These are phyloP conservation scores for Lagenidium giganteum DNA, from an alignment of 352 stramenopile species.

Conservation along the genomic window DNA sequence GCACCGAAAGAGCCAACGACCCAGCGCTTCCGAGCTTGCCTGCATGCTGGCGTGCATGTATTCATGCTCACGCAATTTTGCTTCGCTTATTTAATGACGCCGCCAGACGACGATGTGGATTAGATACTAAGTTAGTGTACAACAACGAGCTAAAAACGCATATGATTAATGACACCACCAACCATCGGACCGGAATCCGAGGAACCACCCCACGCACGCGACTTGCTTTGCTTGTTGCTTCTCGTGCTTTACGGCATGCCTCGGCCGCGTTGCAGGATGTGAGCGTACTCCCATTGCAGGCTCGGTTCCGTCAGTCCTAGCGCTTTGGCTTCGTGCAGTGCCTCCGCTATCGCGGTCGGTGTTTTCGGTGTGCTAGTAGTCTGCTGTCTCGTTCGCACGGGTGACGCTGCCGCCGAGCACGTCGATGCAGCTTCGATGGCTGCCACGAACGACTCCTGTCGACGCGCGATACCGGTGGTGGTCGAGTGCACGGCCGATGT, in stretches of 20 bases:
- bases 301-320: constrained; percentile 25
- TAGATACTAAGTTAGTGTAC: no score
- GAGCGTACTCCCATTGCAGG: constrained; percentile 35
- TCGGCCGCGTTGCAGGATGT: constrained; percentile 15
- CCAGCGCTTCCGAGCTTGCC: no score
- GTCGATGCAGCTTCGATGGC: constrained; percentile 42
- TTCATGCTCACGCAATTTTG: no score
- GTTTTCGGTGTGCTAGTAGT: background rate
- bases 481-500: background rate
- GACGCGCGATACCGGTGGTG: constrained; percentile 20
- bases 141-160: no score
- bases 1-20: no score
- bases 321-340: constrained; percentile 22
- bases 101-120: no score
- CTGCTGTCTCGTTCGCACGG: background rate
- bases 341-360: background rate
- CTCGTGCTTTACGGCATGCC: constrained; percentile 1
- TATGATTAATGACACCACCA: no score
- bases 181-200: background rate
- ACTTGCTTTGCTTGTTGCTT: background rate
- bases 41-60: no score
- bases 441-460: constrained; percentile 46
- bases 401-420: background rate
- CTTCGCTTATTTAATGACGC: no score
- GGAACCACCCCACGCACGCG: background rate